Evolutionary conservation across 805 yeast species (phyloP), one percentile per base, ranked within the genome.

Genomic region (Myxozyma mucilagina): DNA sequence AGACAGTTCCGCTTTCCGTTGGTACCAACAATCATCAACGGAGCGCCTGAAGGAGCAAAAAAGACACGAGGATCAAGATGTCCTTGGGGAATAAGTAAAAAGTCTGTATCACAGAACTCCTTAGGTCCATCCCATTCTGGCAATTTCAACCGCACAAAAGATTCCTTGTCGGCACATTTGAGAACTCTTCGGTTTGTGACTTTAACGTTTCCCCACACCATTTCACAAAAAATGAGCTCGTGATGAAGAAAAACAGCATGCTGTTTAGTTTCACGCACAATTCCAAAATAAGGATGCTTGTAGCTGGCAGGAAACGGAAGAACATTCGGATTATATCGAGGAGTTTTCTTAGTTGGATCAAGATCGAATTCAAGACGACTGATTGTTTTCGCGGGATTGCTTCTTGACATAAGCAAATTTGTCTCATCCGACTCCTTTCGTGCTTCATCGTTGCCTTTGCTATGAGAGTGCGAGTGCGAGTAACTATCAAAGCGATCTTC

Each of bases 51-150:
- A 11, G 66, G 64, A 29, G 65, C 62, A 13, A 42, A 53, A 31
- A 63, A 63, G 7, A 60, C n/a, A 13, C 66, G 58, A 4, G 65
- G 63, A 43, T 63, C 66, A n/a, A 36, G 52, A 29, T 47, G 65
- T 3, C 64, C 64, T 36, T 60, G 64, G 32, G 35, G 48, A 31
- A 53, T 8, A 16, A 11, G 38, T 36, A 58, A 43, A n/a, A 29
- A 61, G 4, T 29, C 47, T n/a, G 51, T 24, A 0, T 13, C n/a
- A 48, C 61, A 60, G 7, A 31, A 16, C 14, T 53, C 61, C 13
- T 41, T 3, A 11, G 57, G 45, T 9, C 56, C 34, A 10, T 20
- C 32, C 47, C 52, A 59, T 11, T 48, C 59, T 4, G 59, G 53
- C 24, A 57, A 35, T 14, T 48, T 35, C 18, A 55, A 50, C 4